A percentile compares a stretch with the other conserved stretches of the same genome.
Conservation (phyloP, 805 yeast genomes). For the Zygosaccharomyces gambellarensis region DNA sequence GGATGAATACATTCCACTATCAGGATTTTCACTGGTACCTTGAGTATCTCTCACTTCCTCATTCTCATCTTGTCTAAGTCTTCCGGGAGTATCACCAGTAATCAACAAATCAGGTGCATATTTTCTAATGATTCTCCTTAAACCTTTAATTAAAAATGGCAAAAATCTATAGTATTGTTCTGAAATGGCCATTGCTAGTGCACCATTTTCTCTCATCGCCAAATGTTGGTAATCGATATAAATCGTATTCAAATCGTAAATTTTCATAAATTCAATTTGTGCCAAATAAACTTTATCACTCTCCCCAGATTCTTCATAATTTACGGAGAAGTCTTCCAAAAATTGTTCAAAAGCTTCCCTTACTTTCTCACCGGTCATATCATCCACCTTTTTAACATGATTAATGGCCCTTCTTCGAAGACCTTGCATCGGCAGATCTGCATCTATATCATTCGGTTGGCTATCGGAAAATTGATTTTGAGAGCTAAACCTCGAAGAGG, state of each 20-base stretch:
- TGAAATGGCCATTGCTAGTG: conserved; percentile 79
- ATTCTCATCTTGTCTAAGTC: conserved; percentile 20
- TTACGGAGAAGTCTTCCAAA: conserved; percentile 57
- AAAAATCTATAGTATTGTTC: conserved; percentile 91
- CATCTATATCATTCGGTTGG: conserved; percentile 14
- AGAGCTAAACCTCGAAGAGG: conserved; percentile 24
- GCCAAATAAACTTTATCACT: conserved; percentile 62
- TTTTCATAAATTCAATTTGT: conserved; percentile 76
- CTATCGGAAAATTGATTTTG: conserved; percentile 22
- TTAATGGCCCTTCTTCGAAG: conserved; percentile 52
- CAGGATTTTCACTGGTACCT: conserved; percentile 6
- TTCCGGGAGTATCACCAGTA: conserved; percentile 35
- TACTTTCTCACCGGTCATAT: conserved; percentile 90
- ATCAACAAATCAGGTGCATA: conserved; percentile 69
- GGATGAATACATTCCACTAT: conserved; percentile 4
- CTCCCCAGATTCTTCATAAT: conserved; percentile 27
- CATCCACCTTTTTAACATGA: conserved; percentile 80
- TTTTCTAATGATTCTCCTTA: conserved; percentile 64
- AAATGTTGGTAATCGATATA: conserved; percentile 84
- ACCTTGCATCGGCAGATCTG: conserved; percentile 28
- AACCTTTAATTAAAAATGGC: conserved; percentile 75
- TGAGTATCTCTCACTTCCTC: conserved; percentile 30
- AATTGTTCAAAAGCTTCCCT: conserved; percentile 86
- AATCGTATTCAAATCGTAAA: conserved; percentile 67
- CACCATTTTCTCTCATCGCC: conserved; percentile 71